phyloP scores from a whole-genome alignment of 148 eudicot genomes.

The Fagopyrum homotropicum region DNA sequence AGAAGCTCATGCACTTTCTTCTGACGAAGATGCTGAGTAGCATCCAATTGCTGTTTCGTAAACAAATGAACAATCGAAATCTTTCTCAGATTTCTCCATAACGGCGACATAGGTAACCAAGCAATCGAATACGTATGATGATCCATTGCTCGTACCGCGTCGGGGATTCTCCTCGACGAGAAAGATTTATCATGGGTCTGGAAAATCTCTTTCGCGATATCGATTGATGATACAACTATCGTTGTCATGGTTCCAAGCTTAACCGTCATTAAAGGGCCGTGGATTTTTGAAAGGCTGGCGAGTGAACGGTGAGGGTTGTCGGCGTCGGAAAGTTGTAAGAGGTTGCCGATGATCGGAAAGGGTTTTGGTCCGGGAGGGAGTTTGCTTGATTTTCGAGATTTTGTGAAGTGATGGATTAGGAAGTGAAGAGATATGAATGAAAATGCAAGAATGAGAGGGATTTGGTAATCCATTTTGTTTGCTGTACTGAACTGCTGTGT shows the following conservation, averaged over 20 bases:
- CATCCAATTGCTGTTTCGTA: conserved; percentile 18
- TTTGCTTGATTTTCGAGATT: background rate
- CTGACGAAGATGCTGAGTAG: conserved; percentile 16
- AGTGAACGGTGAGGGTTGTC: conserved; percentile 32
- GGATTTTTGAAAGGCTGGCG: conserved; percentile 22
- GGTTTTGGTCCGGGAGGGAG: conserved; percentile 48
- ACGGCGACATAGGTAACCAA: conserved; percentile 15
- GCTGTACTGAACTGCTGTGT: too few relatives aligned
- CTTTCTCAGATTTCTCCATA: conserved; percentile 23
- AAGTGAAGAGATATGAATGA: background rate
- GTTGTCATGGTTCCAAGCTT: conserved; percentile 32
- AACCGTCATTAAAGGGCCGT: conserved; percentile 44
- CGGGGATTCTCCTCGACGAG: conserved; percentile 12
- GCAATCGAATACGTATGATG: conserved; percentile 21
- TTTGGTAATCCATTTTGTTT: background rate
- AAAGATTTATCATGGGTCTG: conserved; percentile 19
- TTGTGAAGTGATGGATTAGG: background rate
- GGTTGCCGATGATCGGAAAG: conserved; percentile 39
- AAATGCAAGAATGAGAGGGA: background rate
- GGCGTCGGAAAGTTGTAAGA: conserved; percentile 22
- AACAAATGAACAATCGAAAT: conserved; percentile 19
- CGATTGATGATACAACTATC: conserved; percentile 34
- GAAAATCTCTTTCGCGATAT: conserved; percentile 21
- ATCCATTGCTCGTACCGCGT: background rate
- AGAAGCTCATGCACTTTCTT: conserved; percentile 26